Evolutionary conservation across 1,284 basidiomycete species (phyloP).

Genomic region (Ustilago xerochloae): DNA sequence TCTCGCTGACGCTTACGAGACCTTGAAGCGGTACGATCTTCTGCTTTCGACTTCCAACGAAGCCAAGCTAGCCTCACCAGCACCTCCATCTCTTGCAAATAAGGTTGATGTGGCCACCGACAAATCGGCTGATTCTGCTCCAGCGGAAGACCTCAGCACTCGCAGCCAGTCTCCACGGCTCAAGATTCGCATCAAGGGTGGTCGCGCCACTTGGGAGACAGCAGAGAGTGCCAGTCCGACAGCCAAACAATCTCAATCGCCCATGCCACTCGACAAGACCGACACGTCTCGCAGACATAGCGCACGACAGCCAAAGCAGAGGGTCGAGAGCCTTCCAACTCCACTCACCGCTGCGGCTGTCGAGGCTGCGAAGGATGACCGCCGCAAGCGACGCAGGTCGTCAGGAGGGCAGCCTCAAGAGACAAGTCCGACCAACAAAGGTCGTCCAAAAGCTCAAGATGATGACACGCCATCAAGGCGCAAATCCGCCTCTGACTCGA

Average conservation of each 20-base stretch:
- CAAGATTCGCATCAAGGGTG: slow-evolving; percentile 42
- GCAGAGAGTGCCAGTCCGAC: slow-evolving; percentile 25
- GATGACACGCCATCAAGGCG: not conserved
- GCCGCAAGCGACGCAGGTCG: slow-evolving; percentile 20
- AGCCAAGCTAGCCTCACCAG: slow-evolving; percentile 20
- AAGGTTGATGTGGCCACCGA: slow-evolving; percentile 3
- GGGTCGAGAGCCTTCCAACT: slow-evolving; percentile 27
- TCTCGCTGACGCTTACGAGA: slow-evolving; percentile 49
- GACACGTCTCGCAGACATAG: slow-evolving; percentile 18
- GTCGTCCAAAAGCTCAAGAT: not conserved
- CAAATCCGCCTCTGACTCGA: not conserved
- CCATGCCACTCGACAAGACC: not conserved
- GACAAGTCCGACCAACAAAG: not conserved
- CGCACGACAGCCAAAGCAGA: slow-evolving; percentile 34
- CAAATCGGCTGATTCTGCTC: not conserved
- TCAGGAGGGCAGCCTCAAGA: slow-evolving; percentile 11
- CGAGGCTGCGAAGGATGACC: slow-evolving; percentile 14
- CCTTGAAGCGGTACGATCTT: slow-evolving; percentile 52
- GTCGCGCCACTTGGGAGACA: slow-evolving; percentile 26
- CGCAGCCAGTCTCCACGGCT: slow-evolving; percentile 35
- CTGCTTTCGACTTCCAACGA: slow-evolving; percentile 31
- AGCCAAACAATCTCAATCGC: slow-evolving; percentile 7
- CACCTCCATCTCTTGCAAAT: slow-evolving; percentile 3
- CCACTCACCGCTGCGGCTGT: slow-evolving; percentile 31
- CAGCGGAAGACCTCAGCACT: slow-evolving; percentile 1